Conservation (phyloP, 2,329 filamentous ascomycete genomes). For the Furcasterigmium sp. region DNA sequence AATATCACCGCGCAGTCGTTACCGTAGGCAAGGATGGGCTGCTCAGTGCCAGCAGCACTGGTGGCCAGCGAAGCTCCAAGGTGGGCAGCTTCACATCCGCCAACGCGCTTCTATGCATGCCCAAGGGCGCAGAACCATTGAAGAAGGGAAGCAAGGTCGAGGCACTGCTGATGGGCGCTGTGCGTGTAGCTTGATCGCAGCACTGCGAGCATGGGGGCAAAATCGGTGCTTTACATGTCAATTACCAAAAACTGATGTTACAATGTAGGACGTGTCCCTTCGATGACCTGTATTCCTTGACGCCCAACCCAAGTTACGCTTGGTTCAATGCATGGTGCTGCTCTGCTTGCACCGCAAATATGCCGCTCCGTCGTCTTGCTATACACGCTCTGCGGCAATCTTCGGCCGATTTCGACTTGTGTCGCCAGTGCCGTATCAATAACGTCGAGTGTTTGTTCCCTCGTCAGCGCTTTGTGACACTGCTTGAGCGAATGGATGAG, state of each 20-base stretch:
- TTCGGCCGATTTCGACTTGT: not conserved
- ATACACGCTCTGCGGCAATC: slow-evolving; percentile 2
- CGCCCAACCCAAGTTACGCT: slow-evolving; percentile 13
- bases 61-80: slow-evolving; percentile 81
- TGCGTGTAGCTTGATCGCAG: too few relatives aligned
- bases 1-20: slow-evolving; percentile 86
- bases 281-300: slow-evolving; percentile 14
- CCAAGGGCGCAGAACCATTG: slow-evolving; percentile 57
- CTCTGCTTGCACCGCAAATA: not conserved
- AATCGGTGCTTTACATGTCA: not conserved
- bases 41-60: slow-evolving; percentile 75
- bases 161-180: slow-evolving; percentile 69
- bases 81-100: slow-evolving; percentile 86
- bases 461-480: too few relatives aligned
- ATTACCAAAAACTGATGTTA: slow-evolving; percentile 8
- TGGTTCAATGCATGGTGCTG: slow-evolving; percentile 13
- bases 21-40: slow-evolving; percentile 59
- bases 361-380: slow-evolving; percentile 3
- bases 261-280: slow-evolving; percentile 13
- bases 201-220: too few relatives aligned
- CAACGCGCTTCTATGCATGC: slow-evolving; percentile 79
- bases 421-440: slow-evolving; percentile 1
- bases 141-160: slow-evolving; percentile 67
- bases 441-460: too few relatives aligned
- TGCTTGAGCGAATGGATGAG: too few relatives aligned